phyloP scores from a whole-genome alignment of 2,329 filamentous ascomycete genomes.

The Helotiales sp. region DNA sequence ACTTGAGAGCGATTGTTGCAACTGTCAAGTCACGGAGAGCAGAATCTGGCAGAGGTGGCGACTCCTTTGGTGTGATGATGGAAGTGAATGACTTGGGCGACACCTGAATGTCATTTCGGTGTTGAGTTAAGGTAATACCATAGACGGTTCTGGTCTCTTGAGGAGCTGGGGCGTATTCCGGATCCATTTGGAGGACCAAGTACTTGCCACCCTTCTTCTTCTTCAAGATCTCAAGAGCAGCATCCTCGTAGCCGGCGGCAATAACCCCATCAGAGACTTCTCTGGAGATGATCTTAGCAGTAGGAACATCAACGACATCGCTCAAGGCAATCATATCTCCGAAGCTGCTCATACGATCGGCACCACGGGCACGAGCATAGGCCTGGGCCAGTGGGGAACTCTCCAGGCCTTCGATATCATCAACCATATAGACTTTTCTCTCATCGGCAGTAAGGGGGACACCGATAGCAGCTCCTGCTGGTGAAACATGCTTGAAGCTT shows the following conservation, averaged over 20 bases:
- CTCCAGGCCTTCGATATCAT: slow-evolving; percentile 90
- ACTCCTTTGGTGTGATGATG: slow-evolving; percentile 85
- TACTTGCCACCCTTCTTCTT: slow-evolving; percentile 99
- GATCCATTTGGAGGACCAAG: slow-evolving; percentile 93
- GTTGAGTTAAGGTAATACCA: slow-evolving; percentile 85
- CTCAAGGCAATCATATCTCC: slow-evolving; percentile 95
- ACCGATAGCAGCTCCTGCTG: slow-evolving; percentile 92
- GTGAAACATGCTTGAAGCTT: slow-evolving; percentile 99
- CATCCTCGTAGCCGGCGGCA: slow-evolving; percentile 82
- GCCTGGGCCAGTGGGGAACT: slow-evolving; percentile 87
- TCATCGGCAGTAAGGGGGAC: slow-evolving; percentile 84
- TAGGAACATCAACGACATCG: slow-evolving; percentile 87
- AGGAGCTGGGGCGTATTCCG: slow-evolving; percentile 74
- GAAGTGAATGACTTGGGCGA: slow-evolving; percentile 83
- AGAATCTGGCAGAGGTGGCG: slow-evolving; percentile 72
- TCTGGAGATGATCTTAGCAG: slow-evolving; percentile 95
- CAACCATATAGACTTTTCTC: slow-evolving; percentile 97
- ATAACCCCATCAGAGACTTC: slow-evolving; percentile 98
- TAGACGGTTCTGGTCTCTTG: slow-evolving; percentile 88
- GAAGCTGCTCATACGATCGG: slow-evolving; percentile 98
- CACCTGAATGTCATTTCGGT: slow-evolving; percentile 91
- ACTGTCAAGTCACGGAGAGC: slow-evolving; percentile 90
- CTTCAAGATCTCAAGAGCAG: slow-evolving; percentile 86
- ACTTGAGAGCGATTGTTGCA: slow-evolving; percentile 96
- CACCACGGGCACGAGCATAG: slow-evolving; percentile 92